Conservation (phyloP, 352 stramenopile genomes). For the Phytophthora ohioensis region DNA sequence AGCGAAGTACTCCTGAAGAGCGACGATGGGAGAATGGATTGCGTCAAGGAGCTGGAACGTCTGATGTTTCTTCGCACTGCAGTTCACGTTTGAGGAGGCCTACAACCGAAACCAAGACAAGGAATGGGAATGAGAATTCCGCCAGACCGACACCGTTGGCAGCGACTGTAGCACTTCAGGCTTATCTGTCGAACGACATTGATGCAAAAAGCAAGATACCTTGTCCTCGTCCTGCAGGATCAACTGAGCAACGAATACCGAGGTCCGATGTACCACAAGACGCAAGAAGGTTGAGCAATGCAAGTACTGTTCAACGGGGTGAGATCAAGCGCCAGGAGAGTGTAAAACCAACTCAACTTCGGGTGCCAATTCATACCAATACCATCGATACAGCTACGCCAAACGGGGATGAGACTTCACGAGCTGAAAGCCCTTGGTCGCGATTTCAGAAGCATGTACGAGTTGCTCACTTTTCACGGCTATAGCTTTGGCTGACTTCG, state of each 20-base stretch:
- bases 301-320: background rate
- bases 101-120: conserved; percentile 5
- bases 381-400: background rate
- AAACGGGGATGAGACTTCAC: background rate
- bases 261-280: background rate
- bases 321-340: background rate
- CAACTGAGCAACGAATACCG: background rate
- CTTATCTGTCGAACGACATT: conserved; percentile 22
- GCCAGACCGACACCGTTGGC: background rate
- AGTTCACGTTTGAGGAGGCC: conserved; percentile 2
- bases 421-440: conserved; percentile 50
- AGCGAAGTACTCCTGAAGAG: conserved; percentile 13
- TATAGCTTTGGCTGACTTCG: conserved; percentile 11
- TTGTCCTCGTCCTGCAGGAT: background rate
- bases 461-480: background rate
- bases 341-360: background rate
- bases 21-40: conserved; percentile 29
- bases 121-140: background rate
- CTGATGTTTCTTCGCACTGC: background rate
- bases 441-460: conserved; percentile 56
- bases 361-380: background rate
- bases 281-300: background rate
- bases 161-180: conserved; percentile 22
- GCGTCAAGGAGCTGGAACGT: conserved; percentile 1
- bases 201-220: conserved; percentile 31